Evolutionary conservation across 1,284 basidiomycete species (phyloP), one percentile per base, ranked within the genome.

Genomic region (Leccinum fallax): DNA sequence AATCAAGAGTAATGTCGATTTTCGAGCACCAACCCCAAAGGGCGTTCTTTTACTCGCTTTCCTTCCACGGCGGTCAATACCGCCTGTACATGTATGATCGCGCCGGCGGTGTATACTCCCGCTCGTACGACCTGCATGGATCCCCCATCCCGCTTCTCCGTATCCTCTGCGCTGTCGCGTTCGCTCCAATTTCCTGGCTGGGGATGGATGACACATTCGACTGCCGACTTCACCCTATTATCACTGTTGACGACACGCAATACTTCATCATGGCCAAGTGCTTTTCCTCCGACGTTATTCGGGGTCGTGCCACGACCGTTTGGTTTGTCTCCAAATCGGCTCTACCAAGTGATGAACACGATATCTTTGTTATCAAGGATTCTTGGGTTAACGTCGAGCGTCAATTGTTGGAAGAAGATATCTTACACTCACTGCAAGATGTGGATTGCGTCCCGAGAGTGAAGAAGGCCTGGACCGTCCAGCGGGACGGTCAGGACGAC

Each of bases 401-500:
- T 15, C 48, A 26, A 13, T 15, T 49, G 24, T 49, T 24, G 13
- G 48, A 49, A 26, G 48, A 21, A 24, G 19, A 49, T 13, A 51
- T 58, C 38, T 2, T 58, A 5, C 3, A 38, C 3, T 2, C 3
- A 19, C 4, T 58, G 13, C n/a, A 21, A 19, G 48, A 53, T 9
- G 13, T 58, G 4, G 34, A 58, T 1, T 58, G 46, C 21, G 15
- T 58, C n/a, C 57, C 24, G 8, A 58, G 36, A 7, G 48, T 58
- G 13, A 6, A n/a, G 16, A 38, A 58, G 16, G 57, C 57, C n/a
- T 58, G 57, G 48, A 58, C 57, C n/a, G 19, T 58, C 34, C 48
- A 51, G 46, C 19, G 15, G 21, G 21, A 26, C 24, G 46, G 32
- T n/a, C 43, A 57, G 8, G n/a, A 49, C 24, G 56, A 49, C 19